Conservation (phyloP, 805 yeast genomes). For the Pichia cabralensis region DNA sequence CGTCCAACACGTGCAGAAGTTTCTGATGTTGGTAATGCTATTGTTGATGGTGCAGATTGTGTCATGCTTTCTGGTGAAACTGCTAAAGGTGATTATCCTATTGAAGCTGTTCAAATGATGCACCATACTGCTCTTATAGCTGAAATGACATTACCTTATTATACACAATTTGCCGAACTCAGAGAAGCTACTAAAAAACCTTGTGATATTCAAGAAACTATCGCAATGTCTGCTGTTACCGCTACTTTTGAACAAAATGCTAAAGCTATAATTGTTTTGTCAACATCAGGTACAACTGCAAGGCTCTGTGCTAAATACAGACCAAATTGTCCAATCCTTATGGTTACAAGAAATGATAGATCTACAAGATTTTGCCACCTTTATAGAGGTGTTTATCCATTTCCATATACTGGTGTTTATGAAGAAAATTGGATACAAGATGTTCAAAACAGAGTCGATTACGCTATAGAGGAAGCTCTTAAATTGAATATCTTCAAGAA, state of each 20-base stretch:
- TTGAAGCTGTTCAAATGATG: conserved; percentile 97
- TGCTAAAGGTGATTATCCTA: conserved; percentile 98
- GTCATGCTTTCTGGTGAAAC: conserved; percentile 99
- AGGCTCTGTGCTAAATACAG: conserved; percentile 96
- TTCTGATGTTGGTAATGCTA: conserved; percentile 98
- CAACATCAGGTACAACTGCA: conserved; percentile 92
- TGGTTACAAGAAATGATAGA: conserved; percentile 92
- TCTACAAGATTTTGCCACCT: conserved; percentile 94
- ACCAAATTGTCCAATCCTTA: conserved; percentile 93
- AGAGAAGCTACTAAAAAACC: conserved; percentile 81
- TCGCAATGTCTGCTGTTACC: conserved; percentile 93
- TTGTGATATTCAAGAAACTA: conserved; percentile 88
- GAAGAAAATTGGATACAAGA: conserved; percentile 90
- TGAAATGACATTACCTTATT: conserved; percentile 92
- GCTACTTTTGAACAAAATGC: conserved; percentile 95
- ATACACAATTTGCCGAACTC: conserved; percentile 72
- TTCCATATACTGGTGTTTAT: conserved; percentile 59
- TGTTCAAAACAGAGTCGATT: conserved; percentile 88
- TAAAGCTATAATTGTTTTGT: conserved; percentile 91
- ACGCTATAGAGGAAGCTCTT: conserved; percentile 86
- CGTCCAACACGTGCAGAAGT: conserved; percentile 99
- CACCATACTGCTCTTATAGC: conserved; percentile 95
- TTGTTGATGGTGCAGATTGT: conserved; percentile 99
- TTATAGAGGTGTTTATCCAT: conserved; percentile 98
- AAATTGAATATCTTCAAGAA: conserved; percentile 73